Evolutionary conservation across 164 flowering plant genomes (phyloP).

Genomic region (Vitis labrusca): DNA sequence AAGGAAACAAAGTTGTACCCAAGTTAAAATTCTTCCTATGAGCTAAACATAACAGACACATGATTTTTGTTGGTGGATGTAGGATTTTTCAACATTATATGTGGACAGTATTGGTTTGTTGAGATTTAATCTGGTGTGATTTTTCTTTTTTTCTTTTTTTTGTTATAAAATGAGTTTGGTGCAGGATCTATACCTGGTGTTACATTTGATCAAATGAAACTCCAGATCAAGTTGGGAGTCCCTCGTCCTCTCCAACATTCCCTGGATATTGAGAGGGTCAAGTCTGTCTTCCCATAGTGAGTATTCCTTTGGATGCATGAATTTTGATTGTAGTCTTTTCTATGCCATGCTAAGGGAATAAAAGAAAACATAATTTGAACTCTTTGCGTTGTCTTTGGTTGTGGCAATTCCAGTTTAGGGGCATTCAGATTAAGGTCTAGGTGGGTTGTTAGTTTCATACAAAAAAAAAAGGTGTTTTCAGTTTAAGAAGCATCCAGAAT

Average conservation of each 20-base stretch:
- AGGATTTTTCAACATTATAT: neutral
- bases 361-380: neutral
- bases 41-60: too few species aligned
- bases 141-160: slow-evolving; percentile 2
- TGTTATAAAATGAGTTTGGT: slow-evolving; percentile 8
- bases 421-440: too few species aligned
- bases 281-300: slow-evolving; percentile 93
- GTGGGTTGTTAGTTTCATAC: too few species aligned
- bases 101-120: neutral
- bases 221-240: slow-evolving; percentile 85
- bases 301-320: slow-evolving; percentile 18
- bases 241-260: slow-evolving; percentile 66
- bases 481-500: neutral
- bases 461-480: neutral
- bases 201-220: slow-evolving; percentile 81
- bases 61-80: neutral
- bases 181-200: slow-evolving; percentile 95
- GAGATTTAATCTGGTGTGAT: neutral
- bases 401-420: too few species aligned
- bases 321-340: neutral
- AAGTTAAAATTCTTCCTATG: too few species aligned
- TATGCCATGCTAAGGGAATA: neutral
- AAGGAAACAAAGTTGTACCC: too few species aligned
- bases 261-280: slow-evolving; percentile 75
- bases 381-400: too few species aligned